phyloP scores from a whole-genome alignment of 2,329 filamentous ascomycete genomes.

The Sclerotinia glacialis region DNA sequence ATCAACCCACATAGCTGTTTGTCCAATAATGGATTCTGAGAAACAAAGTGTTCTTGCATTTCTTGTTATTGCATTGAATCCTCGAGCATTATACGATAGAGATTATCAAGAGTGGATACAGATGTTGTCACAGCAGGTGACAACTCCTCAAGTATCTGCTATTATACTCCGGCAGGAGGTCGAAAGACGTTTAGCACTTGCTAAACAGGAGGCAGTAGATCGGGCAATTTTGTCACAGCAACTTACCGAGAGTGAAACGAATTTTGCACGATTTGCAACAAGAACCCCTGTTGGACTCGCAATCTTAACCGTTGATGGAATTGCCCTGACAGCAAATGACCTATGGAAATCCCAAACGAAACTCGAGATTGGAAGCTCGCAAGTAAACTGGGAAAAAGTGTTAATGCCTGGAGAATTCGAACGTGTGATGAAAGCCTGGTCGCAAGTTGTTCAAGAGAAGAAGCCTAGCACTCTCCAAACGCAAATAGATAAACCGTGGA shows the following conservation, averaged over 20 bases:
- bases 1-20: conserved; percentile 66
- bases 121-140: conserved; percentile 52
- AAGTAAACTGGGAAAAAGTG: conserved; percentile 9
- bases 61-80: conserved; percentile 54
- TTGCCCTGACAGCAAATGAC: conserved; percentile 35
- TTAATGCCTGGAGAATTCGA: conserved; percentile 14
- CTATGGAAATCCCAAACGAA: conserved; percentile 23
- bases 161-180: conserved; percentile 51
- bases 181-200: not conserved
- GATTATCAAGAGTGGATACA: conserved; percentile 56
- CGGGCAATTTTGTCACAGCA: conserved; percentile 65
- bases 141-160: conserved; percentile 62
- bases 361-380: conserved; percentile 20
- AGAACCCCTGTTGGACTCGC: conserved; percentile 72
- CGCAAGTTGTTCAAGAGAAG: not conserved
- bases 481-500: conserved; percentile 9
- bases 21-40: conserved; percentile 77
- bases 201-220: conserved; percentile 58
- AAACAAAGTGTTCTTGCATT: conserved; percentile 52
- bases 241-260: conserved; percentile 59
- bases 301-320: conserved; percentile 62
- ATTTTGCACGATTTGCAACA: conserved; percentile 68
- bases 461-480: not conserved
- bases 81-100: conserved; percentile 70
- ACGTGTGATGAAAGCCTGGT: conserved; percentile 18